Percentiles rank a stretch among this genome's conserved stretches.
Conservation (phyloP, 352 stramenopile species). For the Thalassiosira mediterranea region DNA sequence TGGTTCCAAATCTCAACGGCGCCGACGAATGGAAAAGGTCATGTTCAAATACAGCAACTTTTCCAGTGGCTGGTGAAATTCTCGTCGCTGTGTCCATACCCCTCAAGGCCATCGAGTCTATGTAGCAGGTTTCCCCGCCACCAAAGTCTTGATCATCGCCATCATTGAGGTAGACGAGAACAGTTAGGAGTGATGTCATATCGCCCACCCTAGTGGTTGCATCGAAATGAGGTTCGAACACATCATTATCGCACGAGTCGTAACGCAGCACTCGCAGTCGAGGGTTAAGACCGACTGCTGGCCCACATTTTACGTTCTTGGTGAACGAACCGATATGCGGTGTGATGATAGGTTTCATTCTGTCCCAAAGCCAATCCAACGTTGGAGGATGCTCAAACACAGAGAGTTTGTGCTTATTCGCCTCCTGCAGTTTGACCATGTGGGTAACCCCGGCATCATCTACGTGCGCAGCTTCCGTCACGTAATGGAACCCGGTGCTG, state of each 20-base stretch:
- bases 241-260: slow-evolving; percentile 66
- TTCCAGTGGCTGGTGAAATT: slow-evolving; percentile 53
- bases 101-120: slow-evolving; percentile 45
- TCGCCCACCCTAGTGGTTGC: slow-evolving; percentile 55
- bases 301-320: slow-evolving; percentile 16
- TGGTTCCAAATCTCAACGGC: slow-evolving; percentile 62
- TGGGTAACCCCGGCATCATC: slow-evolving; percentile 51
- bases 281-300: slow-evolving; percentile 63
- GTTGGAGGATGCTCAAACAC: slow-evolving; percentile 59
- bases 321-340: slow-evolving; percentile 35
- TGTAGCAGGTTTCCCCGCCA: slow-evolving; percentile 73
- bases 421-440: slow-evolving; percentile 57
- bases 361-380: slow-evolving; percentile 23
- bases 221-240: slow-evolving; percentile 77
- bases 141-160: slow-evolving; percentile 68
- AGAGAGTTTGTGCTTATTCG: slow-evolving; percentile 73
- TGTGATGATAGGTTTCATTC: slow-evolving; percentile 7
- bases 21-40: slow-evolving; percentile 75
- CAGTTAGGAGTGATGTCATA: slow-evolving; percentile 63
- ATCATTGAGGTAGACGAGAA: slow-evolving; percentile 81
- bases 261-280: slow-evolving; percentile 71
- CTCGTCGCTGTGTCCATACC: slow-evolving; percentile 24
- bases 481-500: slow-evolving; percentile 60
- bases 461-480: slow-evolving; percentile 63
- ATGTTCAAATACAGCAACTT: slow-evolving; percentile 78